Percentiles rank a stretch among this genome's conserved stretches.
Conservation (phyloP, 352 stramenopile genomes). For the Phytophthora sojae region DNA sequence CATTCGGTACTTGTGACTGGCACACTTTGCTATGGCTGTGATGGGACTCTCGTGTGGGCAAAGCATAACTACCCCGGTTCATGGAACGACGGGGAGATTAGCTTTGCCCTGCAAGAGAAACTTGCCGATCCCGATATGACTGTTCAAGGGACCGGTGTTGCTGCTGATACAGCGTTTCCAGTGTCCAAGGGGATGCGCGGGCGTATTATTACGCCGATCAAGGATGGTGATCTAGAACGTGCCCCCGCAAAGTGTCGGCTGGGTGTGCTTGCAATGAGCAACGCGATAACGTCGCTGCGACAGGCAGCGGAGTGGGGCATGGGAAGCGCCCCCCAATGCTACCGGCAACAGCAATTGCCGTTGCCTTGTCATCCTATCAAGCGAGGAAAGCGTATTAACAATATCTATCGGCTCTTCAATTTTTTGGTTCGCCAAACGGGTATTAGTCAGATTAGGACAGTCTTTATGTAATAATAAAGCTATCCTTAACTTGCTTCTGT, state of each 20-base stretch:
- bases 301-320: constrained; percentile 4
- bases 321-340: not conserved
- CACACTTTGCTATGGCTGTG: constrained; percentile 1
- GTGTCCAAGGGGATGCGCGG: not conserved
- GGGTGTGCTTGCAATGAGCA: not conserved
- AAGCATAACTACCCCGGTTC: not conserved
- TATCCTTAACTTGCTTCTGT: not conserved
- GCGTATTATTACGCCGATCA: constrained; percentile 3
- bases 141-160: not conserved
- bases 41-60: constrained; percentile 1
- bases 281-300: constrained; percentile 3
- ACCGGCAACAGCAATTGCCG: not conserved
- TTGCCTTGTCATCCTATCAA: not conserved
- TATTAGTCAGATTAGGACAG: constrained; percentile 10
- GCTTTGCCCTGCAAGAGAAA: constrained; percentile 8
- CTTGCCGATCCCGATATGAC: not conserved
- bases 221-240: not conserved
- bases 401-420: constrained; percentile 10
- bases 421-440: constrained; percentile 4
- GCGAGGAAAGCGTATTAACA: not conserved
- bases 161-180: constrained; percentile 4
- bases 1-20: not conserved
- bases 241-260: not conserved
- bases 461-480: constrained; percentile 1
- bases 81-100: constrained; percentile 3